These are phyloP conservation scores for Xylaria sp. DNA, from an alignment of 2,329 filamentous ascomycete species.

Conservation along the genomic window DNA sequence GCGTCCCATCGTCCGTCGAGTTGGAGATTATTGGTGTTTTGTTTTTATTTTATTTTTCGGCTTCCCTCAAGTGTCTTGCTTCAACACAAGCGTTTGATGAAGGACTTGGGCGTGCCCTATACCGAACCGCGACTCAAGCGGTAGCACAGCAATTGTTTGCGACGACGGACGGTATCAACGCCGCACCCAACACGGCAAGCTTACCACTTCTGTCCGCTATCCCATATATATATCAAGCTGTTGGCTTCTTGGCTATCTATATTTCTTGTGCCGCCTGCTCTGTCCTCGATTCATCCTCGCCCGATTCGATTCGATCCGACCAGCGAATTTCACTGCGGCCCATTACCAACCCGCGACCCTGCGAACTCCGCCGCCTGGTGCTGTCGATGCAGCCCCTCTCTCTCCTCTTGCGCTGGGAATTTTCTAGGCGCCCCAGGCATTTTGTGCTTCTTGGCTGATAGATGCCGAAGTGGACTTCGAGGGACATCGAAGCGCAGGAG, in stretches of 20 bases:
- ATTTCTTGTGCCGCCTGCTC: neutral
- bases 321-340: neutral
- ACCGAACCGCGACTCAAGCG: neutral
- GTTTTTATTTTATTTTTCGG: neutral
- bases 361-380: constrained; percentile 2
- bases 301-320: neutral
- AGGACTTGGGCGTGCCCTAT: neutral
- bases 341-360: constrained; percentile 18
- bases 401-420: constrained; percentile 7
- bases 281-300: neutral
- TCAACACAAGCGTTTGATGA: constrained; percentile 13
- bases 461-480: neutral
- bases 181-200: neutral
- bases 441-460: neutral
- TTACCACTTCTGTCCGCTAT: neutral
- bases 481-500: neutral
- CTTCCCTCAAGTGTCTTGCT: constrained; percentile 9
- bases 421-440: constrained; percentile 4
- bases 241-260: neutral
- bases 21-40: constrained; percentile 6
- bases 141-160: constrained; percentile 16
- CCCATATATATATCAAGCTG: neutral
- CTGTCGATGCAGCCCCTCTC: constrained; percentile 23
- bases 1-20: neutral
- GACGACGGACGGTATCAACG: neutral